phyloP scores from a whole-genome alignment of 805 yeast species.

The Jamesozyma spencerorum region DNA sequence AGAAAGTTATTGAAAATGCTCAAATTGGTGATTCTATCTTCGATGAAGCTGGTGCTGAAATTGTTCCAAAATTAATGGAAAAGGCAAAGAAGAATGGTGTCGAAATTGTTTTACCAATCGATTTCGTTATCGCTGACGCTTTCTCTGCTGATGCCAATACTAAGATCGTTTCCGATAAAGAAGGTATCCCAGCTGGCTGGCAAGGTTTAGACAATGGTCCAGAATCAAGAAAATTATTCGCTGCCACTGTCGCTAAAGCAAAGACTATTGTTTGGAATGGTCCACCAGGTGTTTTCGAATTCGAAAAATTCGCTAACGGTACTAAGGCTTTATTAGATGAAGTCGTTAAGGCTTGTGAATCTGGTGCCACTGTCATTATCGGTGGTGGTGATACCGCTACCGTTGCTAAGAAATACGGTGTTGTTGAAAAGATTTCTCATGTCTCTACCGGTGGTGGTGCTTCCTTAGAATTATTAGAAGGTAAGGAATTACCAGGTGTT shows the following conservation, averaged over 20 bases:
- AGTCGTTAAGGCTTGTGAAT: constrained; percentile 73
- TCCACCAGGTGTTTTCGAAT: constrained; percentile 99
- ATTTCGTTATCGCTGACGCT: constrained; percentile 90
- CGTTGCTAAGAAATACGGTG: constrained; percentile 96
- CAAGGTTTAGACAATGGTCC: constrained; percentile 96
- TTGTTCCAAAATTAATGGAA: constrained; percentile 82
- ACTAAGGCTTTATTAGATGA: constrained; percentile 86
- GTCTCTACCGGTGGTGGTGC: constrained; percentile 99
- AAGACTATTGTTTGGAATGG: constrained; percentile 99
- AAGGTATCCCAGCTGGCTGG: constrained; percentile 92
- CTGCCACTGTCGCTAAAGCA: constrained; percentile 77
- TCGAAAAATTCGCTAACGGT: constrained; percentile 83
- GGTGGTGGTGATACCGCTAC: constrained; percentile 99
- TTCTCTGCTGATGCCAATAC: constrained; percentile 86
- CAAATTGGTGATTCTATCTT: constrained; percentile 85
- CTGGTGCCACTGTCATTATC: constrained; percentile 89
- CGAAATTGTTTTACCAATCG: constrained; percentile 88
- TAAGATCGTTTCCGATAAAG: constrained; percentile 75
- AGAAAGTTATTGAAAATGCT: constrained; percentile 80
- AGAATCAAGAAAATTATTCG: constrained; percentile 71
- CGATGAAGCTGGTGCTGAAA: constrained; percentile 92
- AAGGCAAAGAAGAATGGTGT: constrained; percentile 96
- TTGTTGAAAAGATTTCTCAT: constrained; percentile 90
- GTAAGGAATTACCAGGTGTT: constrained; percentile 98
- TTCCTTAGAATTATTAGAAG: constrained; percentile 95